Evolutionary conservation across 331 rosid genomes (phyloP), one percentile per base, ranked within the genome.

Genomic region (Pyrus hybrid): DNA sequence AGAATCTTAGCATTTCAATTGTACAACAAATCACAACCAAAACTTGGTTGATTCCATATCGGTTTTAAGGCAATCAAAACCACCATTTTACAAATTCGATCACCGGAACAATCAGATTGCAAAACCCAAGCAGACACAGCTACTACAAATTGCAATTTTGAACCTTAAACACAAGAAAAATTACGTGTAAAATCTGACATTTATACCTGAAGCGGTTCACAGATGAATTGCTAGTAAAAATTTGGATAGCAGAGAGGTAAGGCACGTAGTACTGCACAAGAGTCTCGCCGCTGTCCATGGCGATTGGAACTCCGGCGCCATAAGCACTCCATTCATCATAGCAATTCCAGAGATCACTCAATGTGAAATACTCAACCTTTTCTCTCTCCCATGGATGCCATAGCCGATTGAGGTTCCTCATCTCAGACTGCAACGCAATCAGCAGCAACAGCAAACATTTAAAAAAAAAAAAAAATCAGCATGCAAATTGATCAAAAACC

Each of bases 301-400:
- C 72, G 65, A 94, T 84, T 2, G 92, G 93, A 66, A 94, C 99
- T 35, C 99, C 99, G 3, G 93, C 90, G 10, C 99, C 99, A 72
- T 94, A 94, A 5, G 97, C 99, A 79, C 99, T 94, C 96, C 94
- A 90, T 84, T 94, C 99, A 71, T 90, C 97, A 66, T 86, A 94
- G 72, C 88, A 78, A 71, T 87, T 85, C 99, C 99, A 94, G 20
- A 94, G 89, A 84, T 94, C 93, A 56, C 86, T 83, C 83, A 94
- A 84, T 13, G 88, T 90, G 87, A 94, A 94, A 85, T 83, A 91
- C 82, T 94, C 99, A 6, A 92, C 89, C 61, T 43, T 87, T 80
- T 94, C 97, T 78, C 96, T 90, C 81, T 94, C 99, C 99, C 96
- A 92, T 17, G 99, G 99, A 51, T 94, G 99, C 99, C 99, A 94